A percentile compares a stretch with the other conserved stretches of the same genome.
phyloP scores from a whole-genome alignment of 2,329 filamentous ascomycete species.

The Calcarisporium arbuscula region DNA sequence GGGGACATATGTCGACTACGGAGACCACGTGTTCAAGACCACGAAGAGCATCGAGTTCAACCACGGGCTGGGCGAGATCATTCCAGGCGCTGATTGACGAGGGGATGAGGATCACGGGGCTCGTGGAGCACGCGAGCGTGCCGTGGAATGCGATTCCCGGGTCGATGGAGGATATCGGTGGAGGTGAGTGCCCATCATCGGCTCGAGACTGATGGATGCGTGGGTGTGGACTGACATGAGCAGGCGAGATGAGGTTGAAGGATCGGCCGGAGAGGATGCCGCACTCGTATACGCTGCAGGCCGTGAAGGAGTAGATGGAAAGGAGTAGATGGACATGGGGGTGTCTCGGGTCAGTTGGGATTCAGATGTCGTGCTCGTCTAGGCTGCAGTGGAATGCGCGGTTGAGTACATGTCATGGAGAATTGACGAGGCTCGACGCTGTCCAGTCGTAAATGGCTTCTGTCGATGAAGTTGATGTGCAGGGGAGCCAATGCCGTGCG shows the following conservation, averaged over 20 bases:
- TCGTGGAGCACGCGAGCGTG: conserved; percentile 11
- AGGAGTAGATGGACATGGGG: too few species aligned
- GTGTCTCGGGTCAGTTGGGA: too few species aligned
- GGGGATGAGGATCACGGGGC: conserved; percentile 6
- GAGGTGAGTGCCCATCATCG: conserved; percentile 6
- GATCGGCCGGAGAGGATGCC: conserved; percentile 9
- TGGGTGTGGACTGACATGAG: background rate
- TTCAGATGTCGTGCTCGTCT: too few species aligned
- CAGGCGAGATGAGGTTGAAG: conserved; percentile 9
- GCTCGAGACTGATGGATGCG: background rate
- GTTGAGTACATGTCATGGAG: too few species aligned
- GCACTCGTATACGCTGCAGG: conserved; percentile 10
- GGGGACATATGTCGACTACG: conserved; percentile 8
- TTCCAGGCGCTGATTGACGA: conserved; percentile 10
- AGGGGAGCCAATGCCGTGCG: too few species aligned
- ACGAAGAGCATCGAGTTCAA: conserved; percentile 9
- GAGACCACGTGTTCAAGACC: conserved; percentile 3
- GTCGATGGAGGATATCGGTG: conserved; percentile 6
- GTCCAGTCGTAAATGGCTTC: too few species aligned
- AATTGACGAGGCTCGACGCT: too few species aligned
- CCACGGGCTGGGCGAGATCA: conserved; percentile 12
- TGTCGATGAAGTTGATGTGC: too few species aligned
- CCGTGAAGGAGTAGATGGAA: conserved; percentile 7
- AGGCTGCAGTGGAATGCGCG: too few species aligned
- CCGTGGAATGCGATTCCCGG: conserved; percentile 7